A percentile compares a stretch with the other conserved stretches of the same genome.
phyloP scores from a whole-genome alignment of 1,284 basidiomycete species.

The Pseudozyma sp. region DNA sequence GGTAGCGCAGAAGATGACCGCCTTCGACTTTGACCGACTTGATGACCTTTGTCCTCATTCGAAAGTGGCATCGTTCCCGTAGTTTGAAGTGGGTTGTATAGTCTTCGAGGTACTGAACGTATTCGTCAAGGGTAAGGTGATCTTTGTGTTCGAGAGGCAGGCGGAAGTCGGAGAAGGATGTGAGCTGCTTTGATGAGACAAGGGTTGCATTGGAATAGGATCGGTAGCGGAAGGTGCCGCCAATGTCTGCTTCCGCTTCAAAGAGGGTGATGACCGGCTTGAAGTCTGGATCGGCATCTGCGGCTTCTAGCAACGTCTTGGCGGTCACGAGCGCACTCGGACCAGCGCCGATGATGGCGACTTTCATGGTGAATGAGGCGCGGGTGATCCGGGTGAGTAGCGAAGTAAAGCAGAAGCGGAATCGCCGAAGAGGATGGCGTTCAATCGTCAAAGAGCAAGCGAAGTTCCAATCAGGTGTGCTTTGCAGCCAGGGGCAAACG shows the following conservation, averaged over 20 bases:
- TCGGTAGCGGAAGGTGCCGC: conserved; percentile 74
- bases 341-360: conserved; percentile 69
- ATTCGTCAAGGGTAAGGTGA: conserved; percentile 75
- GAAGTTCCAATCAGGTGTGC: background rate
- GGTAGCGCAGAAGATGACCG: conserved; percentile 35
- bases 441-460: background rate
- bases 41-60: conserved; percentile 42
- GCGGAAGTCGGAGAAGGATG: conserved; percentile 77
- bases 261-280: conserved; percentile 71
- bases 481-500: too few species aligned
- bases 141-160: conserved; percentile 73
- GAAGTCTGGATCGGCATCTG: conserved; percentile 58
- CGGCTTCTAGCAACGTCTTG: conserved; percentile 72
- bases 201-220: conserved; percentile 73
- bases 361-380: conserved; percentile 25
- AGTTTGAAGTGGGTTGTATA: conserved; percentile 73
- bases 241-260: conserved; percentile 75
- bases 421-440: background rate
- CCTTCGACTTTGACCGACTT: conserved; percentile 40
- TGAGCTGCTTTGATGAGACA: conserved; percentile 76
- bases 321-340: conserved; percentile 75
- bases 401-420: background rate
- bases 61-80: conserved; percentile 62
- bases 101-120: conserved; percentile 74
- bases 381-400: background rate